Evolutionary conservation across 192 early-diverging fungal genomes (phyloP).

Genomic region (Chytriomyces sp.): DNA sequence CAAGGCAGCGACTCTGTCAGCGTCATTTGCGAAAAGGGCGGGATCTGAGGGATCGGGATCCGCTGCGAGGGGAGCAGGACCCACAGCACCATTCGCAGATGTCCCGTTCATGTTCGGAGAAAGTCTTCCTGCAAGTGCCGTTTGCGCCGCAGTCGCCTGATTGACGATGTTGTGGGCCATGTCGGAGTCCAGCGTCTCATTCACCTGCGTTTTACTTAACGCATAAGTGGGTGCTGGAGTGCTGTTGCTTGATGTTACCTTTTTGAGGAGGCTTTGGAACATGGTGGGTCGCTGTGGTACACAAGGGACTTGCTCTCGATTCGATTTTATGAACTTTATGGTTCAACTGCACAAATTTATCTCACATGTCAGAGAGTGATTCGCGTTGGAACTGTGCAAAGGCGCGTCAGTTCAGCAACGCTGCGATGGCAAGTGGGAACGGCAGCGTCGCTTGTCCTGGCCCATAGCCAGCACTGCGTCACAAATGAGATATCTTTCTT

Average conservation of each 20-base stretch:
- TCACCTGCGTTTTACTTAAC: constrained; percentile 4
- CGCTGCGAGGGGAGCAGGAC: background rate
- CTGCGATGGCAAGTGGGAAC: background rate
- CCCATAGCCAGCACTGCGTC: constrained; percentile 42
- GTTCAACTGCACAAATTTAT: background rate
- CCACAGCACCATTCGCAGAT: background rate
- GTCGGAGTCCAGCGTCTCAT: constrained; percentile 12
- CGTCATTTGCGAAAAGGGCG: background rate
- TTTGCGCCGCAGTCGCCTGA: constrained; percentile 8
- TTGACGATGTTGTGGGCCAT: background rate
- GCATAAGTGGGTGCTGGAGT: background rate
- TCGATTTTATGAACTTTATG: background rate
- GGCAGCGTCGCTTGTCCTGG: background rate
- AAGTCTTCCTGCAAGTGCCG: constrained; percentile 1
- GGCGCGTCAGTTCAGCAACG: background rate
- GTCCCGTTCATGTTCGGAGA: background rate
- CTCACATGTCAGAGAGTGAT: background rate
- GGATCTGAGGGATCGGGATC: background rate
- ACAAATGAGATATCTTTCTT: constrained; percentile 49
- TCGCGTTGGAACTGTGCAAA: background rate
- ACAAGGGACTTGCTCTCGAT: background rate
- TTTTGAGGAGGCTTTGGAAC: constrained; percentile 28
- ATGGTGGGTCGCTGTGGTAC: background rate
- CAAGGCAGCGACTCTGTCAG: background rate
- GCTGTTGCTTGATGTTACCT: background rate